A percentile compares a stretch with the other conserved stretches of the same genome.
Evolutionary conservation across 179 eudicot species (phyloP).

Genomic region (Carnegiea gigantea): DNA sequence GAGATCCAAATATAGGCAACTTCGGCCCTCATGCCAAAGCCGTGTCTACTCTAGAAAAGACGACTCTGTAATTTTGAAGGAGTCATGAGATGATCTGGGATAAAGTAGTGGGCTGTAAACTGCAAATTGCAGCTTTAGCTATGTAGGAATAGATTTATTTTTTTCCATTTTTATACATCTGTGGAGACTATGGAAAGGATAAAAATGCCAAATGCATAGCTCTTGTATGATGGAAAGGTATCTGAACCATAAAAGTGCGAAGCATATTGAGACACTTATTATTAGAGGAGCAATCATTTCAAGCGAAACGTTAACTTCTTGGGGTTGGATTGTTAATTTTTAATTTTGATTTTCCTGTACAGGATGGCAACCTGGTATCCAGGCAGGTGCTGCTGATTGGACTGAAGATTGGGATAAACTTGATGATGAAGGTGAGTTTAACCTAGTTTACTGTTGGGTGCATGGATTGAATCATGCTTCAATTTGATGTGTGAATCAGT

Average conservation of each 20-base stretch:
- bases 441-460: not conserved
- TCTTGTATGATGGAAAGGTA: not conserved
- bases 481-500: not conserved
- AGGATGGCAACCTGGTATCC: slow-evolving; percentile 99
- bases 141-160: not conserved
- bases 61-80: not conserved
- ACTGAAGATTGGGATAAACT: slow-evolving; percentile 94
- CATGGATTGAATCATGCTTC: not conserved
- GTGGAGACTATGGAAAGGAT: not conserved
- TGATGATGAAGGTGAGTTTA: slow-evolving; percentile 83
- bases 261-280: not conserved
- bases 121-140: slow-evolving; percentile 5
- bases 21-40: not conserved
- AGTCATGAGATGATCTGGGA: not conserved
- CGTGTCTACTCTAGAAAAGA: not conserved
- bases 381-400: slow-evolving; percentile 95
- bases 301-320: too few species aligned
- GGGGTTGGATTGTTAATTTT: not conserved
- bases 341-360: slow-evolving; percentile 17
- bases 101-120: not conserved
- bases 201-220: not conserved
- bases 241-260: slow-evolving; percentile 5
- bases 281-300: not conserved
- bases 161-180: not conserved
- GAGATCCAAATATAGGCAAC: not conserved